Evolutionary conservation across 2,329 filamentous ascomycete genomes (phyloP).

Genomic region (Talaromyces sp.): DNA sequence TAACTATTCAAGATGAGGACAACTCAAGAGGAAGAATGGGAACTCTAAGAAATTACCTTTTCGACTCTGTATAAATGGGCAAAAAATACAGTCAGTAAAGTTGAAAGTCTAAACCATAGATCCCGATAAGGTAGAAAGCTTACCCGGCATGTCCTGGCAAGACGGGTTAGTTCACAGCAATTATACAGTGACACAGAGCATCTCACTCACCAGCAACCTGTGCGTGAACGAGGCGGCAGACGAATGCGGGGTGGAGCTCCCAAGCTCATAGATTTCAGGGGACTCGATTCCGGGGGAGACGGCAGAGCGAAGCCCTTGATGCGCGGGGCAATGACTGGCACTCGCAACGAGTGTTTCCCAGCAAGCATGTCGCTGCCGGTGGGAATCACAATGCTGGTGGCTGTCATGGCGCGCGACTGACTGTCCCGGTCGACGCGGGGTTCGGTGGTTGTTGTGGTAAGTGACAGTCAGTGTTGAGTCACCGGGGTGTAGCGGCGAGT

Average conservation of each 20-base stretch:
- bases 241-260: conserved; percentile 39
- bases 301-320: conserved; percentile 28
- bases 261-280: conserved; percentile 21
- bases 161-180: conserved; percentile 10
- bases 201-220: conserved; percentile 47
- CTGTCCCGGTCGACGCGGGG: neutral
- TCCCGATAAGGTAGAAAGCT: conserved; percentile 16
- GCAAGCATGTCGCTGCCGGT: conserved; percentile 31
- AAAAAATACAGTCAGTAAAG: conserved; percentile 3
- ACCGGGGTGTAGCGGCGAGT: neutral
- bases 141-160: conserved; percentile 39
- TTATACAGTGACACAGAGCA: conserved; percentile 1
- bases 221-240: conserved; percentile 49
- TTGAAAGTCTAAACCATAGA: neutral
- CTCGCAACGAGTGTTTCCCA: conserved; percentile 31
- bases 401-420: conserved; percentile 25
- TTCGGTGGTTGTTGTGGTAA: neutral
- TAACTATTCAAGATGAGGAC: conserved; percentile 31
- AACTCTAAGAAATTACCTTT: conserved; percentile 29
- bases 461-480: neutral
- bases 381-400: conserved; percentile 31
- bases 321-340: conserved; percentile 44
- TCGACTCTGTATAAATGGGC: conserved; percentile 26
- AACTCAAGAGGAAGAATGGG: neutral
- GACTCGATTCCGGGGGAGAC: conserved; percentile 27